These are phyloP conservation scores for Epithemia pelagica DNA, from an alignment of 108 stramenopile genomes.

Conservation along the genomic window DNA sequence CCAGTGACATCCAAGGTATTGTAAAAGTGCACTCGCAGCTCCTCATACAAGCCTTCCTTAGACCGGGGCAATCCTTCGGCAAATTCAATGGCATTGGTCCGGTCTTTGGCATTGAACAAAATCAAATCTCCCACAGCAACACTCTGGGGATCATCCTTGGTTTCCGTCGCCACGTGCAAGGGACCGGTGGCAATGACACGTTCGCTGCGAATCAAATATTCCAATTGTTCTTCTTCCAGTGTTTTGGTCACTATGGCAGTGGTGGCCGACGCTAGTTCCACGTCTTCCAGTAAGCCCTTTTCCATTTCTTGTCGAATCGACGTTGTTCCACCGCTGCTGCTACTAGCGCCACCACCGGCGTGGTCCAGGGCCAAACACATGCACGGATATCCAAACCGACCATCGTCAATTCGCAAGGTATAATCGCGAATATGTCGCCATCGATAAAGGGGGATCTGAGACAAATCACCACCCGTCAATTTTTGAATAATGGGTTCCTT, in stretches of 20 bases:
- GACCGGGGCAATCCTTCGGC: constrained; percentile 67
- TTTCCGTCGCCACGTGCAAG: constrained; percentile 59
- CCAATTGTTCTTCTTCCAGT: constrained; percentile 48
- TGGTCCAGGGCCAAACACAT: constrained; percentile 58
- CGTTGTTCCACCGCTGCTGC: not conserved
- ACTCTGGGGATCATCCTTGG: constrained; percentile 63
- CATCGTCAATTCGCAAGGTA: constrained; percentile 67
- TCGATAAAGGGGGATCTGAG: constrained; percentile 59
- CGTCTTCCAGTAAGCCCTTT: constrained; percentile 5
- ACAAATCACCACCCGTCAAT: constrained; percentile 48
- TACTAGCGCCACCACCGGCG: not conserved
- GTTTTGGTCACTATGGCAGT: constrained; percentile 18
- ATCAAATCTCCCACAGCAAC: constrained; percentile 63
- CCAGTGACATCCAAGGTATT: constrained; percentile 76
- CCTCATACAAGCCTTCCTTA: constrained; percentile 61
- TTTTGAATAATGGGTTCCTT: constrained; percentile 61
- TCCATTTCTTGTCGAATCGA: not conserved
- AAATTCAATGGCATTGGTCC: constrained; percentile 71
- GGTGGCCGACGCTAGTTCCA: constrained; percentile 12
- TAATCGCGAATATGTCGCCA: constrained; percentile 85
- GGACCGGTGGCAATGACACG: constrained; percentile 67
- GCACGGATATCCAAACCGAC: constrained; percentile 60
- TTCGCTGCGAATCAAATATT: constrained; percentile 71
- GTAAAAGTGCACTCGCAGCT: constrained; percentile 67
- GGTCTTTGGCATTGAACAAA: constrained; percentile 72